These are phyloP conservation scores for Rhodotorula babjevae DNA, from an alignment of 768 basidiomycete genomes.

Conservation along the genomic window DNA sequence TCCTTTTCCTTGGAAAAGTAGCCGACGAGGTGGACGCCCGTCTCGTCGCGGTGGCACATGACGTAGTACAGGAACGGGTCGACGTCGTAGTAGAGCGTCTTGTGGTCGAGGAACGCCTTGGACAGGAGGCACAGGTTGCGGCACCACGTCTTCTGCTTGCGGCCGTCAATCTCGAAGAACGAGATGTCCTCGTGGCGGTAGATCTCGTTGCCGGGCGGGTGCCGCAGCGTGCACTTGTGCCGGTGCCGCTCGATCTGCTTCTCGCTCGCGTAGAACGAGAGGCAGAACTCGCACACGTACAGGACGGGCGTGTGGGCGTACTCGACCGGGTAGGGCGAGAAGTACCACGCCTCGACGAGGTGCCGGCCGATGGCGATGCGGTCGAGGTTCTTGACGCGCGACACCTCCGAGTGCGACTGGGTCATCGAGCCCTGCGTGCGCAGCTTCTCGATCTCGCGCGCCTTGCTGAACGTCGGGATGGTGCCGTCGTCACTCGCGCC, in stretches of 20 bases:
- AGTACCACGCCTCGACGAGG: constrained; percentile 99
- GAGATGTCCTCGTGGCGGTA: constrained; percentile 96
- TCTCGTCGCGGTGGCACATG: constrained; percentile 83
- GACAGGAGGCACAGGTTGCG: constrained; percentile 91
- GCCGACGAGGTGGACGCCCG: constrained; percentile 88
- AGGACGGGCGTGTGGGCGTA: constrained; percentile 91
- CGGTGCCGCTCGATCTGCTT: constrained; percentile 91
- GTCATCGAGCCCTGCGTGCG: constrained; percentile 98
- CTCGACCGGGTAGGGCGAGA: constrained; percentile 97
- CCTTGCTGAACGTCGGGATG: constrained; percentile 80
- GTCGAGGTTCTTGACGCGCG: constrained; percentile 96
- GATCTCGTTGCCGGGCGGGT: constrained; percentile 98
- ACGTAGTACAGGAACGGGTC: constrained; percentile 99
- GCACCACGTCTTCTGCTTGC: constrained; percentile 92
- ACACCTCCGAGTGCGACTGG: constrained; percentile 94
- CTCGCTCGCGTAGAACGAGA: constrained; percentile 81
- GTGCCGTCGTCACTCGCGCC: constrained; percentile 47
- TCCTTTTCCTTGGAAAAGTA: constrained; percentile 99
- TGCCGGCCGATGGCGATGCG: constrained; percentile 90
- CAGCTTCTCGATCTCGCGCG: constrained; percentile 97
- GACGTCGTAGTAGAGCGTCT: constrained; percentile 98
- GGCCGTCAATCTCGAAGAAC: constrained; percentile 97
- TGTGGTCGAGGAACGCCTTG: constrained; percentile 98
- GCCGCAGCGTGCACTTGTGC: constrained; percentile 78
- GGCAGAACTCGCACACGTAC: constrained; percentile 98